Evolutionary conservation across 2,329 filamentous ascomycete genomes (phyloP).

Genomic region (Curvularia lunata): DNA sequence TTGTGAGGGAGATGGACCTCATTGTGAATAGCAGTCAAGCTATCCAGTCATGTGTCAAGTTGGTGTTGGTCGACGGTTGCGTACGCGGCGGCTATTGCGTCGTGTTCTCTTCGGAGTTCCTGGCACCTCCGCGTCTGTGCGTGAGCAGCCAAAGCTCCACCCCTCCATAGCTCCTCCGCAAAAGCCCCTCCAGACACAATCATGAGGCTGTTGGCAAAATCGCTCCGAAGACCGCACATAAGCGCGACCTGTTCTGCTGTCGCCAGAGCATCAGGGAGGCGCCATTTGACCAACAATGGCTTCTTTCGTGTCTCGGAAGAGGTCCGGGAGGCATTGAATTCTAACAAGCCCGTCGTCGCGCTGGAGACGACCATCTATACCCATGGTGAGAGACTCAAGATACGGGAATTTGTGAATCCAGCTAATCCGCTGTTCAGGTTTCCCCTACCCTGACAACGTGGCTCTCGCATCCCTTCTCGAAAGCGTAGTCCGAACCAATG

Average conservation of each 20-base stretch:
- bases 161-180: conserved; percentile 11
- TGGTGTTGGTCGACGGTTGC: conserved; percentile 18
- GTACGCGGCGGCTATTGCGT: conserved; percentile 42
- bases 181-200: conserved; percentile 15
- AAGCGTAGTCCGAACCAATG: conserved; percentile 77
- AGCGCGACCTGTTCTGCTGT: conserved; percentile 1
- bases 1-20: conserved; percentile 48
- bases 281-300: conserved; percentile 50
- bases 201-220: conserved; percentile 36
- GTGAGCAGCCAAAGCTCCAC: conserved; percentile 23
- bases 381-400: conserved; percentile 64
- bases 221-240: conserved; percentile 27
- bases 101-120: conserved; percentile 47
- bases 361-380: conserved; percentile 98
- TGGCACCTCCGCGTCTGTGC: conserved; percentile 31
- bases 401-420: background rate
- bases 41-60: conserved; percentile 44
- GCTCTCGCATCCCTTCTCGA: conserved; percentile 82
- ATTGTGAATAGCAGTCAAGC: conserved; percentile 44
- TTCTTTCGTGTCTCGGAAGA: conserved; percentile 80
- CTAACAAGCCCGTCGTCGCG: conserved; percentile 83
- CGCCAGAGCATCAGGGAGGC: conserved; percentile 19
- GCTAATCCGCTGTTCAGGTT: conserved; percentile 55
- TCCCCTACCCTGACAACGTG: conserved; percentile 73
- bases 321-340: conserved; percentile 75